Conservation (phyloP, 495 filamentous ascomycete genomes). For the Aspergillus wentii region DNA sequence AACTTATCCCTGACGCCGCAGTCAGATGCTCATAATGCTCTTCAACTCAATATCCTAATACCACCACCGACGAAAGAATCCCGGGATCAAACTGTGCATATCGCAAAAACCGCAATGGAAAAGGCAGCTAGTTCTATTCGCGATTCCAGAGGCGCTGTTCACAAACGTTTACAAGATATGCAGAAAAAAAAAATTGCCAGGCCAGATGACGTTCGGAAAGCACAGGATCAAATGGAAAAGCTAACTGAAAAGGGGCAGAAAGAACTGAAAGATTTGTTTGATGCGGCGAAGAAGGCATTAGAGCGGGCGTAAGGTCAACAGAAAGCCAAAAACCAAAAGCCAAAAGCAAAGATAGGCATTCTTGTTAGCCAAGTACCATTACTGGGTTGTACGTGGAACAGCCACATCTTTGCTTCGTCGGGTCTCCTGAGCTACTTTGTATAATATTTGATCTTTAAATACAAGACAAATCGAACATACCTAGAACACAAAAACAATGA, state of each 20-base stretch:
- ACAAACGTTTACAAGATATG: constrained; percentile 61
- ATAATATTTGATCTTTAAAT: too few relatives aligned
- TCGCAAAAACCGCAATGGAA: constrained; percentile 58
- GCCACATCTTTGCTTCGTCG: too few relatives aligned
- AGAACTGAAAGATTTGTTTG: constrained; percentile 64
- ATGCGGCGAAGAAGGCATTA: constrained; percentile 56
- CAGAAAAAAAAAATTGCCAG: constrained; percentile 50
- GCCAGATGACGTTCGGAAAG: constrained; percentile 64
- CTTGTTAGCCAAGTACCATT: too few relatives aligned
- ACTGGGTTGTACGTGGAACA: too few relatives aligned
- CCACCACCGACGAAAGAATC: constrained; percentile 64
- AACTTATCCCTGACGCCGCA: constrained; percentile 71
- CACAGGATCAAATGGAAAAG: constrained; percentile 68
- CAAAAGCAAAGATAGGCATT: neutral
- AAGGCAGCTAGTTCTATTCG: constrained; percentile 48
- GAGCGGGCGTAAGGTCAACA: constrained; percentile 30
- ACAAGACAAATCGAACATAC: too few relatives aligned
- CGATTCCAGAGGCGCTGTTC: constrained; percentile 51
- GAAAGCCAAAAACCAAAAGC: constrained; percentile 5
- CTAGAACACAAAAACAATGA: constrained; percentile 6
- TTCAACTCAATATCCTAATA: constrained; percentile 67
- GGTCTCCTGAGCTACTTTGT: too few relatives aligned
- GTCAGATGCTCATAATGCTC: constrained; percentile 58
- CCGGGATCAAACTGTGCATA: constrained; percentile 45
- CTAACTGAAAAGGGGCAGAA: constrained; percentile 62